Conservation (phyloP, 805 yeast genomes). For the Nakazawaea holstii region DNA sequence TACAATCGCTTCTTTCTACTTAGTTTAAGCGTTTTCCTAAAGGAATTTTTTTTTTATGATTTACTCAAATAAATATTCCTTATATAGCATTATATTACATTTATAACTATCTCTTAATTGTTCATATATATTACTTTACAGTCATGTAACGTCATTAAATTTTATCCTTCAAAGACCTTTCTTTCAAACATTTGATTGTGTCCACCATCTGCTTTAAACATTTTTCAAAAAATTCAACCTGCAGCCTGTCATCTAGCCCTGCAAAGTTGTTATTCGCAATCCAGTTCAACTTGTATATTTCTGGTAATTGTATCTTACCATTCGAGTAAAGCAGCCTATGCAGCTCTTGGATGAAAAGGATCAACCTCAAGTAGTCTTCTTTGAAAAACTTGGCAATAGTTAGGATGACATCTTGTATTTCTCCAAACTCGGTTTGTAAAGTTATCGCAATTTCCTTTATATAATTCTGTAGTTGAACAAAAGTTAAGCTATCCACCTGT, state of each 20-base stretch:
- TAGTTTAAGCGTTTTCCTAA: too few relatives aligned
- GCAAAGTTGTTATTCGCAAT: neutral
- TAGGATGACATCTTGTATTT: neutral
- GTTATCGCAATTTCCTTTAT: slow-evolving; percentile 4
- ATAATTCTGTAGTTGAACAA: slow-evolving; percentile 5
- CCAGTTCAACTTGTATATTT: slow-evolving; percentile 9
- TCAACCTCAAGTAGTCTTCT: slow-evolving; percentile 8
- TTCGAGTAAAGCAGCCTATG: slow-evolving; percentile 1
- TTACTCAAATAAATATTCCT: too few relatives aligned
- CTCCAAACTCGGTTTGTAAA: neutral
- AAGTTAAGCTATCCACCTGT: slow-evolving; percentile 1
- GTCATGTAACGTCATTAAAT: neutral
- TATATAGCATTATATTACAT: too few relatives aligned
- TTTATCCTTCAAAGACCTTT: too few relatives aligned
- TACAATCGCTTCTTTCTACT: too few relatives aligned
- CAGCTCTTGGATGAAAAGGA: neutral
- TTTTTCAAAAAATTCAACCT: slow-evolving; percentile 1
- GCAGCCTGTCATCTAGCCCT: too few relatives aligned
- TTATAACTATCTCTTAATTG: neutral
- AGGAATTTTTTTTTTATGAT: too few relatives aligned
- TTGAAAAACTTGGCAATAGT: slow-evolving; percentile 4
- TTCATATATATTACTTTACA: neutral
- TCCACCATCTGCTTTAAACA: slow-evolving; percentile 4
- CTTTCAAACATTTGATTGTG: neutral
- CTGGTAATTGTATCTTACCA: slow-evolving; percentile 1